Evolutionary conservation across 768 basidiomycete species (phyloP).

Genomic region (Podaxis sp.): DNA sequence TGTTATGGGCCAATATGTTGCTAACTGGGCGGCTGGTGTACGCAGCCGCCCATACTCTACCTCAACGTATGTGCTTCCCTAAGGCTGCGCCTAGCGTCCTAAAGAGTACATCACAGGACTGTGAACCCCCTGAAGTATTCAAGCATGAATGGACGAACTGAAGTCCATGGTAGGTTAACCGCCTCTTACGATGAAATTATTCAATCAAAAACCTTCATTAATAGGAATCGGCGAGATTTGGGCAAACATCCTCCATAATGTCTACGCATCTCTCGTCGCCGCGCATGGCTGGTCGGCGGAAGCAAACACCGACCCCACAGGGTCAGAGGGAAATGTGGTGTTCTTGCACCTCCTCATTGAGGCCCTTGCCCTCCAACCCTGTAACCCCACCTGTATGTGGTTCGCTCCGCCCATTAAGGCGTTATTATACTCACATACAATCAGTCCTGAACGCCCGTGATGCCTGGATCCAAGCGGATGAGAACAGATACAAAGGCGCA

Average conservation of each 20-base stretch:
- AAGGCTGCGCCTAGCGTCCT: background rate
- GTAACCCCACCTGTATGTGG: constrained; percentile 42
- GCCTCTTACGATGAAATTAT: background rate
- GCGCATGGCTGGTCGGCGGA: constrained; percentile 32
- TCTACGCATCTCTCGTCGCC: constrained; percentile 35
- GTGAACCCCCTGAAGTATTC: constrained; percentile 12
- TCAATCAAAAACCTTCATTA: background rate
- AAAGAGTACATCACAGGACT: background rate
- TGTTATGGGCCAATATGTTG: constrained; percentile 43
- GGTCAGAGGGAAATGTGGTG: constrained; percentile 42
- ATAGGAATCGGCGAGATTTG: constrained; percentile 50
- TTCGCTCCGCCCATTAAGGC: background rate
- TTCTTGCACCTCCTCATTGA: constrained; percentile 49
- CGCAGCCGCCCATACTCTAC: constrained; percentile 50
- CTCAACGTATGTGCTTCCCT: constrained; percentile 25
- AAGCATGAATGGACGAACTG: constrained; percentile 6
- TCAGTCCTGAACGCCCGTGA: constrained; percentile 21
- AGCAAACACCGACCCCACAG: constrained; percentile 35
- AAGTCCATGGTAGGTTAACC: background rate
- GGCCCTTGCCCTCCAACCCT: constrained; percentile 42
- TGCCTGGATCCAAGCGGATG: constrained; percentile 24
- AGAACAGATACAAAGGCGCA: constrained; percentile 23
- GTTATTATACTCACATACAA: background rate
- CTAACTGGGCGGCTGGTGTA: constrained; percentile 44
- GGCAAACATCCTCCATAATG: constrained; percentile 42